Percentiles rank a stretch among this genome's conserved stretches.
Evolutionary conservation across 768 basidiomycete species (phyloP).

Genomic region (Lactarius vividus): DNA sequence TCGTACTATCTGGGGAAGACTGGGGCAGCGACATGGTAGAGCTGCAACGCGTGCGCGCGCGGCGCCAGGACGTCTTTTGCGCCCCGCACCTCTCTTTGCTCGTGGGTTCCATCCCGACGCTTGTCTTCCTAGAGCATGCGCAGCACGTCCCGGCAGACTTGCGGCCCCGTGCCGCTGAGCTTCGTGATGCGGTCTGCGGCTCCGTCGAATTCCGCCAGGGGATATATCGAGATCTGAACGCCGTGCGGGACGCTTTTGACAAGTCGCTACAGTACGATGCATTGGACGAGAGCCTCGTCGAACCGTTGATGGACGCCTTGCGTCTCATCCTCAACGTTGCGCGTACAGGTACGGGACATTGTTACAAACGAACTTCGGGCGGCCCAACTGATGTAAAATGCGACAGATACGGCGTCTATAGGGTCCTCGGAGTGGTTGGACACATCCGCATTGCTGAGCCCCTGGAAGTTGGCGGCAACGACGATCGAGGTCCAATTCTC

Average conservation of each 20-base stretch:
- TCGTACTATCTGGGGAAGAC: constrained; percentile 55
- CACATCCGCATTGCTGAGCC: constrained; percentile 66
- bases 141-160: constrained; percentile 47
- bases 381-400: neutral
- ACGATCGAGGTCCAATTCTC: constrained; percentile 76
- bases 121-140: constrained; percentile 72
- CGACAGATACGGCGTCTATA: constrained; percentile 36
- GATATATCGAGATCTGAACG: constrained; percentile 71
- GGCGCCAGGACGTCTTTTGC: constrained; percentile 64
- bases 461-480: constrained; percentile 81
- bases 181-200: constrained; percentile 60
- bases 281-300: constrained; percentile 51
- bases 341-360: constrained; percentile 45
- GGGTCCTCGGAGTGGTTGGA: constrained; percentile 58
- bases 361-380: neutral
- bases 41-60: constrained; percentile 65
- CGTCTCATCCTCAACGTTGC: constrained; percentile 63
- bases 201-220: constrained; percentile 70
- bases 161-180: constrained; percentile 45
- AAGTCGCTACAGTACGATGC: constrained; percentile 50
- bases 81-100: constrained; percentile 64
- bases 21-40: constrained; percentile 55
- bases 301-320: constrained; percentile 64
- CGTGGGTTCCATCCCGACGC: constrained; percentile 59
- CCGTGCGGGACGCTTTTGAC: constrained; percentile 68